Conservation (phyloP, 768 basidiomycete species). For the Podaxis carcinomalis region DNA sequence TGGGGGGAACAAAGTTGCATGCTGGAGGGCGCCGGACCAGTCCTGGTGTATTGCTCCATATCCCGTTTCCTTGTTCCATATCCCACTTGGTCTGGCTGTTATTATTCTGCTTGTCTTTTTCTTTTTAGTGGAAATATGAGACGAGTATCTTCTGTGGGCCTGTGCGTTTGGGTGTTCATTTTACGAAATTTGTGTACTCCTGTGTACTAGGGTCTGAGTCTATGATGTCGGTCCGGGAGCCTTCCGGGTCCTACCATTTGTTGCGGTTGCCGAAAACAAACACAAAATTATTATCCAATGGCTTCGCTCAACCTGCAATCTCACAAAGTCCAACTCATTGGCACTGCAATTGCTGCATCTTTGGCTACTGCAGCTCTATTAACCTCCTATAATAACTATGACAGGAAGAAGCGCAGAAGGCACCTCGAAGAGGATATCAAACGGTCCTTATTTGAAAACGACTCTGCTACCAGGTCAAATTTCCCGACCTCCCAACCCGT, state of each 20-base stretch:
- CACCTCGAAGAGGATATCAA: slow-evolving; percentile 55
- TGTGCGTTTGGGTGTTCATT: too few species aligned
- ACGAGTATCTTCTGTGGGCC: too few species aligned
- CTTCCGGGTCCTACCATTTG: not conserved
- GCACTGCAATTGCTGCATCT: slow-evolving; percentile 63
- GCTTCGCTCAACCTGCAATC: slow-evolving; percentile 36
- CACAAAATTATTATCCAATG: slow-evolving; percentile 16
- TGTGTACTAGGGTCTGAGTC: too few species aligned
- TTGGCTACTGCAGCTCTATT: slow-evolving; percentile 54
- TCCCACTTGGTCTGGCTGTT: too few species aligned
- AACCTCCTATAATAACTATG: slow-evolving; percentile 52
- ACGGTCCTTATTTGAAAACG: slow-evolving; percentile 40
- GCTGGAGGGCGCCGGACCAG: not conserved
- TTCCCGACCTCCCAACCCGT: not conserved
- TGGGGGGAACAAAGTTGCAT: not conserved
- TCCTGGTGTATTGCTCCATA: not conserved
- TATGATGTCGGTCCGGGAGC: not conserved
- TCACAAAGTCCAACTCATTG: slow-evolving; percentile 61
- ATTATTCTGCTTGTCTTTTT: too few species aligned
- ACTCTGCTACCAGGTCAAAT: slow-evolving; percentile 15
- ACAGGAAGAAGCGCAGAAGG: slow-evolving; percentile 42
- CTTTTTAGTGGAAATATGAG: too few species aligned
- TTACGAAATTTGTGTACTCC: too few species aligned
- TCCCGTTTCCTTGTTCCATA: not conserved
- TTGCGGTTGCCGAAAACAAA: not conserved